Conservation (phyloP, 2,329 filamentous ascomycete genomes). For the Diplodia sapinea region DNA sequence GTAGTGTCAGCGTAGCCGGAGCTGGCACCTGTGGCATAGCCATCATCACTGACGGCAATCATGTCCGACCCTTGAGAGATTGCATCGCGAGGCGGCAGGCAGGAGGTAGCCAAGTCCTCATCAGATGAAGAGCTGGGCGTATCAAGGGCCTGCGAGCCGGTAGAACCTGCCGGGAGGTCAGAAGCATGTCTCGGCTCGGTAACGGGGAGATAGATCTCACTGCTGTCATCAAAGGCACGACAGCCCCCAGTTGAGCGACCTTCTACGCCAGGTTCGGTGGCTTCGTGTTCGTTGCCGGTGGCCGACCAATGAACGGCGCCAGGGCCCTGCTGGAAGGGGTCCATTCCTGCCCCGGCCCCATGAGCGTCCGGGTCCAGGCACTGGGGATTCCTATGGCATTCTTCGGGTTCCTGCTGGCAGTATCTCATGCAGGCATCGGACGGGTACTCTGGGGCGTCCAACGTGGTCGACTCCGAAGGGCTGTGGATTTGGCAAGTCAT, state of each 20-base stretch:
- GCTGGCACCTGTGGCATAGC: neutral
- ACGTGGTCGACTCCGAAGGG: neutral
- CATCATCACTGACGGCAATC: neutral
- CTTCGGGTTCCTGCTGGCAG: neutral
- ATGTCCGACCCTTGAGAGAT: neutral
- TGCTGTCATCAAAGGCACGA: neutral
- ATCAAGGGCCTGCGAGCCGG: neutral
- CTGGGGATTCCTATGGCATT: neutral
- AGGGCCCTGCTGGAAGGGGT: neutral
- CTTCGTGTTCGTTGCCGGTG: neutral
- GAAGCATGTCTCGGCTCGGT: slow-evolving; percentile 10
- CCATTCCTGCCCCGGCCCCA: neutral
- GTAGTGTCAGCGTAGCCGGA: neutral
- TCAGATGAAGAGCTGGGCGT: slow-evolving; percentile 22
- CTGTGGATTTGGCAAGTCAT: slow-evolving; percentile 19
- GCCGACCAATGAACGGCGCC: neutral
- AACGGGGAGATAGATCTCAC: slow-evolving; percentile 7
- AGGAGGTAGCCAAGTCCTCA: neutral
- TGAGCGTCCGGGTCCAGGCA: neutral
- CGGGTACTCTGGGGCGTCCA: neutral
- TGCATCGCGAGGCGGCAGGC: neutral
- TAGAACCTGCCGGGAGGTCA: slow-evolving; percentile 9
- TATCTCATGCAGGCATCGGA: neutral
- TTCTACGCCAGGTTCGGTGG: neutral
- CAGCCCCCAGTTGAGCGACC: neutral